Percentiles rank a stretch among this genome's conserved stretches.
These are phyloP conservation scores for Vitis labrusca DNA, from an alignment of 164 flowering plant species.

Conservation along the genomic window DNA sequence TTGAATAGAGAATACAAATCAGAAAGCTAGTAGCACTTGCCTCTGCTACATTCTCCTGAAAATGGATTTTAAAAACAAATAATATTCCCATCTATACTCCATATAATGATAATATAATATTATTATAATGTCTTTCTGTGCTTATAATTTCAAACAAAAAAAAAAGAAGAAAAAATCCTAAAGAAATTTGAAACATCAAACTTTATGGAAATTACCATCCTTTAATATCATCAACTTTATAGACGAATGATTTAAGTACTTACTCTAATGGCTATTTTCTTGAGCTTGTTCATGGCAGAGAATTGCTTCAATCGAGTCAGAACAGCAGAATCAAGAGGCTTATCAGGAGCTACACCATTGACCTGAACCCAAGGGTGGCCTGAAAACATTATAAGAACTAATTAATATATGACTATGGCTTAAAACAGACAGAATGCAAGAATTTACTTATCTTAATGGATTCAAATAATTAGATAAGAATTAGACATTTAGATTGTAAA, in stretches of 20 bases:
- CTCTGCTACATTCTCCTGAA: background rate
- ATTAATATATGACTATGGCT: background rate
- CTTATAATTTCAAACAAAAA: background rate
- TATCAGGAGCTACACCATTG: slow-evolving; percentile 66
- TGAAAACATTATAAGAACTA: slow-evolving; percentile 19
- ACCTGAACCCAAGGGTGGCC: slow-evolving; percentile 76
- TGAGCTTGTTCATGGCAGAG: slow-evolving; percentile 72
- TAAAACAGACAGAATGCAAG: background rate
- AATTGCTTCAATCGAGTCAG: slow-evolving; percentile 66
- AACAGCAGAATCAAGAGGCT: slow-evolving; percentile 72
- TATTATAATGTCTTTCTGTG: too few species aligned
- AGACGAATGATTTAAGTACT: slow-evolving; percentile 7
- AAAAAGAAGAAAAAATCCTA: background rate
- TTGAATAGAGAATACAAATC: background rate
- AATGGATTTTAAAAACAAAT: background rate
- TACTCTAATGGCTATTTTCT: slow-evolving; percentile 66
- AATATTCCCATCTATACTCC: background rate
- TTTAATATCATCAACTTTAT: background rate
- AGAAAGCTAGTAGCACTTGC: background rate
- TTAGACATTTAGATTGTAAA: too few species aligned
- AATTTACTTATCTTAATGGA: background rate
- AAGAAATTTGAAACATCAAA: background rate
- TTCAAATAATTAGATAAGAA: too few species aligned
- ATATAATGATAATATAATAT: too few species aligned
- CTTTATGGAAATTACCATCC: too few species aligned